Conservation (phyloP, 345 rosid species). For the Cardamine chenopodiifolia region DNA sequence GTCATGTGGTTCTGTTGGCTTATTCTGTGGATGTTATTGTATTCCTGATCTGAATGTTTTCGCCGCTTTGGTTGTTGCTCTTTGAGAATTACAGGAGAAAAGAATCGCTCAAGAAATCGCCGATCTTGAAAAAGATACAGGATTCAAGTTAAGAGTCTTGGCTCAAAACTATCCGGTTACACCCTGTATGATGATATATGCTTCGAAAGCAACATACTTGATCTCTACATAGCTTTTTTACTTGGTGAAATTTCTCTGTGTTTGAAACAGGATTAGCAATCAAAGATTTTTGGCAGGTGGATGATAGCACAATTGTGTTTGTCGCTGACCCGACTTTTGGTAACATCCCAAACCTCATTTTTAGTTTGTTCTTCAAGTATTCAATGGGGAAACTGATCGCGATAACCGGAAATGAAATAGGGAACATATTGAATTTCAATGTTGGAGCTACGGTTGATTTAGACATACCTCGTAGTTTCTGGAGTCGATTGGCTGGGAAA, state of each 20-base stretch:
- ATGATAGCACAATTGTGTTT: slow-evolving; percentile 83
- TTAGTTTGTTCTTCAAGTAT: slow-evolving; percentile 8
- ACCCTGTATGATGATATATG: slow-evolving; percentile 56
- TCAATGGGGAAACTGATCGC: slow-evolving; percentile 43
- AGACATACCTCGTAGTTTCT: slow-evolving; percentile 82
- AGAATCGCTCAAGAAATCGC: slow-evolving; percentile 71
- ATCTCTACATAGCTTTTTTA: not conserved
- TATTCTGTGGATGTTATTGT: not conserved
- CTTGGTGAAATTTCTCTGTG: slow-evolving; percentile 13
- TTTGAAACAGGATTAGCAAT: slow-evolving; percentile 69
- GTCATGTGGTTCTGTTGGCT: not conserved
- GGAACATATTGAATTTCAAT: slow-evolving; percentile 81
- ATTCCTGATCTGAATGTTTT: not conserved
- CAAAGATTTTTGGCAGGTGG: slow-evolving; percentile 86
- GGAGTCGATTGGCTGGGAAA: slow-evolving; percentile 56
- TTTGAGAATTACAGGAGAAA: slow-evolving; percentile 61
- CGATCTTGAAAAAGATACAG: slow-evolving; percentile 79
- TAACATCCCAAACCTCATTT: slow-evolving; percentile 35
- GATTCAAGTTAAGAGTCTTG: slow-evolving; percentile 80
- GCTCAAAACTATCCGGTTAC: slow-evolving; percentile 96
- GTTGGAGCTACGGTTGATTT: slow-evolving; percentile 81
- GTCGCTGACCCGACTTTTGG: slow-evolving; percentile 93
- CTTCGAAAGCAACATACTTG: not conserved
- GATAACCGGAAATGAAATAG: slow-evolving; percentile 60
- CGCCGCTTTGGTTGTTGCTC: not conserved